A percentile compares a stretch with the other conserved stretches of the same genome.
Evolutionary conservation across 1,284 basidiomycete species (phyloP).

Genomic region (Boletellus deceptivus): DNA sequence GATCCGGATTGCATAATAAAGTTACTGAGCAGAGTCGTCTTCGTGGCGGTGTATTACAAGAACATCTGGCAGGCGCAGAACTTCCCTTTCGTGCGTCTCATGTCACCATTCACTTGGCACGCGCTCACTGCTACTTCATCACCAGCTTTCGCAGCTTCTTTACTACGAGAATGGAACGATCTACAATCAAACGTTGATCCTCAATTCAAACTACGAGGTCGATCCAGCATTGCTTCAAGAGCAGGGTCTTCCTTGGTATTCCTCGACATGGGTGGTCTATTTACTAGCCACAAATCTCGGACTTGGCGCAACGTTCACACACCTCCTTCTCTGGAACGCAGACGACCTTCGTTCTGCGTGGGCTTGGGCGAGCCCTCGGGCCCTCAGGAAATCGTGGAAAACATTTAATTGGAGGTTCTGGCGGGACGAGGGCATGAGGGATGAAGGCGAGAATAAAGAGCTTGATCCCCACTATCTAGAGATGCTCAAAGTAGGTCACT

Average conservation of each 20-base stretch:
- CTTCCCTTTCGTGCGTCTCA: slow-evolving; percentile 46
- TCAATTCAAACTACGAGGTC: slow-evolving; percentile 48
- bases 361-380: slow-evolving; percentile 36
- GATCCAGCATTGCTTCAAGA: slow-evolving; percentile 38
- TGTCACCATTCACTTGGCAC: neutral
- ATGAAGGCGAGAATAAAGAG: slow-evolving; percentile 29
- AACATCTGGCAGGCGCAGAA: slow-evolving; percentile 48
- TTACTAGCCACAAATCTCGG: slow-evolving; percentile 31
- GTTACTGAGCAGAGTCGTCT: slow-evolving; percentile 36
- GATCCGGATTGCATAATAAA: slow-evolving; percentile 13
- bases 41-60: slow-evolving; percentile 41
- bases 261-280: slow-evolving; percentile 41
- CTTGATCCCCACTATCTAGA: slow-evolving; percentile 53
- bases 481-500: slow-evolving; percentile 45
- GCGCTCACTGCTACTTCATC: neutral
- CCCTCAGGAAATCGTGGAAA: slow-evolving; percentile 21
- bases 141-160: slow-evolving; percentile 46
- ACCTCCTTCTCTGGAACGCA: slow-evolving; percentile 51
- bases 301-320: slow-evolving; percentile 49
- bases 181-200: slow-evolving; percentile 47
- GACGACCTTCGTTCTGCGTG: slow-evolving; percentile 44
- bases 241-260: slow-evolving; percentile 38
- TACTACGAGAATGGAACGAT: slow-evolving; percentile 50
- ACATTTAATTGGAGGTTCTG: slow-evolving; percentile 46
- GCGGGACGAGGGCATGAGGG: slow-evolving; percentile 39